phyloP scores from a whole-genome alignment of 2,329 filamentous ascomycete species.

The Exserohilum rostratum region DNA sequence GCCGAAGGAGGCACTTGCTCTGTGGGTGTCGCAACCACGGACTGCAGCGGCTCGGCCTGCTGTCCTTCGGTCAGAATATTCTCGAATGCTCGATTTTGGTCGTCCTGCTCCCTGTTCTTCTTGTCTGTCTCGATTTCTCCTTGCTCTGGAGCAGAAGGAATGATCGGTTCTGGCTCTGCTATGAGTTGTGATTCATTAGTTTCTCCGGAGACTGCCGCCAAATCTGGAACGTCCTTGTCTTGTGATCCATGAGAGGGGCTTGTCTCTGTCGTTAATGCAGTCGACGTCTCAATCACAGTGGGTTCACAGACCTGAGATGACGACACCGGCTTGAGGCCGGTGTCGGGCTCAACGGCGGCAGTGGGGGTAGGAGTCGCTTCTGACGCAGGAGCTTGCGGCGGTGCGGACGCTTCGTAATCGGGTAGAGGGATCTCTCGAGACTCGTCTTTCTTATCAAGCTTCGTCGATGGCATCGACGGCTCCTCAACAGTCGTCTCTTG shows the following conservation, averaged over 20 bases:
- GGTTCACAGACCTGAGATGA: not conserved
- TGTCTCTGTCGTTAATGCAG: not conserved
- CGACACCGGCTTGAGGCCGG: not conserved
- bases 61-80: not conserved
- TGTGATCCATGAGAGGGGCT: not conserved
- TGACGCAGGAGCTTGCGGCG: not conserved
- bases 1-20: not conserved
- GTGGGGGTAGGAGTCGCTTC: not conserved
- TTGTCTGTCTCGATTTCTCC: conserved; percentile 41
- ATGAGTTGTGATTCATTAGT: not conserved
- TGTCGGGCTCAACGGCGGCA: conserved; percentile 1
- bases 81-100: conserved; percentile 10
- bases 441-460: conserved; percentile 32
- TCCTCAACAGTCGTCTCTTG: conserved; percentile 14
- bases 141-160: conserved; percentile 23
- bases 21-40: not conserved
- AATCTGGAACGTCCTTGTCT: not conserved
- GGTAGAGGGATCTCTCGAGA: not conserved
- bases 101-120: conserved; percentile 14
- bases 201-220: not conserved
- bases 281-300: not conserved
- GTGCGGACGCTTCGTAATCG: not conserved
- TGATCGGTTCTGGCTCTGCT: not conserved
- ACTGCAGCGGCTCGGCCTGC: not conserved
- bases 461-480: conserved; percentile 15